These are phyloP conservation scores for Dimocarpus longan DNA, from an alignment of 345 rosid species.

Conservation along the genomic window DNA sequence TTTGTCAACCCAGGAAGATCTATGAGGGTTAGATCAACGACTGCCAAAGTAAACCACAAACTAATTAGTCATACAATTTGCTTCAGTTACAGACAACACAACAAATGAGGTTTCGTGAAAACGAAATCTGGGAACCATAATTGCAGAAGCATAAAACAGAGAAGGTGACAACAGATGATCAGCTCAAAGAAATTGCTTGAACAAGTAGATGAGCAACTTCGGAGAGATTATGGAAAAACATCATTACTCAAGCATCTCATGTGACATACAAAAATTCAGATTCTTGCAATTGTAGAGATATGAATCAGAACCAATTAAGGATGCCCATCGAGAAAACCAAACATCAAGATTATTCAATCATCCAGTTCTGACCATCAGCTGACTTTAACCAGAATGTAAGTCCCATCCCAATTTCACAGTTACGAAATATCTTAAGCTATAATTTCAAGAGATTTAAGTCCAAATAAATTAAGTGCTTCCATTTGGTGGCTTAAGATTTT, in stretches of 20 bases:
- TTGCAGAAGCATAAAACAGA: background rate
- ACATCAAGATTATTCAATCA: background rate
- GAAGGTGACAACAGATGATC: background rate
- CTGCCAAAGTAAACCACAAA: slow-evolving; percentile 47
- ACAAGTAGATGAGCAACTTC: background rate
- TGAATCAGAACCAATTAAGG: background rate
- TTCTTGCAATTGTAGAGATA: background rate
- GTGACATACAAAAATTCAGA: background rate
- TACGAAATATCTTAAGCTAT: background rate
- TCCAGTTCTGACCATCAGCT: background rate
- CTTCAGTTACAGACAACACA: background rate
- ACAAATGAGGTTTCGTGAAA: slow-evolving; percentile 1
- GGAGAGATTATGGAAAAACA: background rate
- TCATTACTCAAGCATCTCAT: background rate
- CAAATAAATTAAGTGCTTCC: background rate
- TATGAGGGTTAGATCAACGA: slow-evolving; percentile 94
- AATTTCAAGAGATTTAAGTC: background rate
- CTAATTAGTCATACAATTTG: slow-evolving; percentile 8
- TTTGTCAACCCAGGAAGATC: slow-evolving; percentile 99
- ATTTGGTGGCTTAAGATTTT: background rate
- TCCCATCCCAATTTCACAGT: background rate
- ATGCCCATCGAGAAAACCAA: background rate
- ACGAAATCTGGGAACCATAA: background rate
- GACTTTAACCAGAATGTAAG: background rate
- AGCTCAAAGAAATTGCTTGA: slow-evolving; percentile 5